Evolutionary conservation across 192 early-diverging fungal species (phyloP).

Genomic region (Coemansia sp.): DNA sequence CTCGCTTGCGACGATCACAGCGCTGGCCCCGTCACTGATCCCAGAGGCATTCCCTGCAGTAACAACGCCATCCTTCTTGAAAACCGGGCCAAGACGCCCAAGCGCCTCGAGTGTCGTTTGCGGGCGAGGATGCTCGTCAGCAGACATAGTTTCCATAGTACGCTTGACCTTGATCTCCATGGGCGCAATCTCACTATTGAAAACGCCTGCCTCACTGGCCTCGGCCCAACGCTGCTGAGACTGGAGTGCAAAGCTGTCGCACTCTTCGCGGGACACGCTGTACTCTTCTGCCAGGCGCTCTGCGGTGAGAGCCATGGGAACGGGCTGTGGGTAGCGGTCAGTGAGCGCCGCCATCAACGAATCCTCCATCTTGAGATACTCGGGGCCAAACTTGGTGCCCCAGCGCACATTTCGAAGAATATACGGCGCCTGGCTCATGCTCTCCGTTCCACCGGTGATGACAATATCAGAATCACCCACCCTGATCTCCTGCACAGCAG

Average conservation of each 20-base stretch:
- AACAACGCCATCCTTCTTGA: slow-evolving; percentile 87
- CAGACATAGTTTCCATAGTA: slow-evolving; percentile 60
- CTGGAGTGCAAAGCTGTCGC: slow-evolving; percentile 79
- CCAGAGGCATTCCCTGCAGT: slow-evolving; percentile 96
- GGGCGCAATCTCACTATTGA: slow-evolving; percentile 79
- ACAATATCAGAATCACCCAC: slow-evolving; percentile 81
- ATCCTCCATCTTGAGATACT: slow-evolving; percentile 84
- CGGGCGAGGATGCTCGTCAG: slow-evolving; percentile 92
- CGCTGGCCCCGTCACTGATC: slow-evolving; percentile 92
- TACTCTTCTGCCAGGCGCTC: slow-evolving; percentile 89
- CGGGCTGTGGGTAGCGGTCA: slow-evolving; percentile 79
- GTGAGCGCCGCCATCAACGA: slow-evolving; percentile 79
- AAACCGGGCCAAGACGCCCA: slow-evolving; percentile 79
- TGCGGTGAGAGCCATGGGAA: slow-evolving; percentile 94
- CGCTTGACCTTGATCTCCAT: slow-evolving; percentile 81
- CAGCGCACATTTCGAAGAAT: slow-evolving; percentile 77
- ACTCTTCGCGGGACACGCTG: slow-evolving; percentile 75
- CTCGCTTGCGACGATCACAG: slow-evolving; percentile 82
- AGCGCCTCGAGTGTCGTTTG: slow-evolving; percentile 77
- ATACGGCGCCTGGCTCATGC: slow-evolving; percentile 93
- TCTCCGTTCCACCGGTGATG: slow-evolving; percentile 88
- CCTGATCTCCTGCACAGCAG: slow-evolving; percentile 90
- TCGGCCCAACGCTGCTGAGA: slow-evolving; percentile 88
- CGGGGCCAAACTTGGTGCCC: slow-evolving; percentile 84
- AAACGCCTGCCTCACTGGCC: slow-evolving; percentile 74